Evolutionary conservation across 2,329 filamentous ascomycete species (phyloP), one percentile per base, ranked within the genome.

Genomic region (Exophiala oligosperma): DNA sequence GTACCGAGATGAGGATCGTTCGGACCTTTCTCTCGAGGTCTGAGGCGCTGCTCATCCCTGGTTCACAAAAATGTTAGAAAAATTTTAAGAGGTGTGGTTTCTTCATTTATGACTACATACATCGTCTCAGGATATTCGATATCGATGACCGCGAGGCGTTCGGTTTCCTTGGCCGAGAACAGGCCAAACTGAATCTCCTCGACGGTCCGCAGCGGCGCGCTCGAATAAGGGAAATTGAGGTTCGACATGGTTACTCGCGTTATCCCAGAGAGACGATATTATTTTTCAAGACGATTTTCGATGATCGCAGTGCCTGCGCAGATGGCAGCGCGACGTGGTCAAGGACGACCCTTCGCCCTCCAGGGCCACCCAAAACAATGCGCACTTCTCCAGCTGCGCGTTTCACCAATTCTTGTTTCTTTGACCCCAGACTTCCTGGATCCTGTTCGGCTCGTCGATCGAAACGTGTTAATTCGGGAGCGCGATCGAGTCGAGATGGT

Each of bases 181-280:
- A 99, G 85, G 72, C 94, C 94, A 73, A 99, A 99, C 82, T 99
- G 95, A 70, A 99, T 96, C 83, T 99, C 95, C 83, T 97, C 89
- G 71, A 99, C 92, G 67, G 90, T 96, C 82, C 94, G 93, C 84
- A 97, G 84, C 76, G 92, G 92, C 85, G 90, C 92, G 84, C 90
- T 92, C 74, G 91, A 96, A 78, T 92, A 91, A 72, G 89, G 83
- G 73, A 96, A 96, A 74, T 88, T 88, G 67, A 93, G 87, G 79
- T 95, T 96, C 80, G 93, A 85, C 94, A 99, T 96, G 72, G 71
- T 90, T 77, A 73, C 74, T 71, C 67, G 71, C 67, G 68, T 17
- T 60, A 61, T 61, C 62, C 59, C 61, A 52, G 57, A 55, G 56
- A 65, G 63, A 63, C 63, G 63, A 65, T 56, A 35, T 54, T 50